Evolutionary conservation across 352 stramenopile species (phyloP).

Genomic region (Phytophthora europaea): DNA sequence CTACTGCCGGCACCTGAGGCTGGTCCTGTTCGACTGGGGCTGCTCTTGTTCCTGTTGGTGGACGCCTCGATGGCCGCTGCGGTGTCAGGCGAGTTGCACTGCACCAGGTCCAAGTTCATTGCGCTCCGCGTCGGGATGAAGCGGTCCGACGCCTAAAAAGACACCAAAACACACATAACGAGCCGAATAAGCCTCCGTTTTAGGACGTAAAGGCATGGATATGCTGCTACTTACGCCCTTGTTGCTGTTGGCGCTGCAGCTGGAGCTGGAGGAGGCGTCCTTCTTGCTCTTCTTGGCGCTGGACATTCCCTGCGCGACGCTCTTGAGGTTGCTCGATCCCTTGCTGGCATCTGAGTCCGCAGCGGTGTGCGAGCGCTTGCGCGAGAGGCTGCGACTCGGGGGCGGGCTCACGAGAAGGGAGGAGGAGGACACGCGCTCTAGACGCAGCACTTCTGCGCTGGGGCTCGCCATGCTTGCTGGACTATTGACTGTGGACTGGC

Average conservation of each 20-base stretch:
- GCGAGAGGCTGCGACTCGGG: constrained; percentile 21
- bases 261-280: constrained; percentile 17
- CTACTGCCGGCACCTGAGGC: constrained; percentile 9
- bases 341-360: constrained; percentile 35
- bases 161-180: constrained; percentile 15
- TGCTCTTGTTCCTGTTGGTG: constrained; percentile 37
- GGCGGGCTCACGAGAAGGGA: constrained; percentile 25
- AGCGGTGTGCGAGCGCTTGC: constrained; percentile 40
- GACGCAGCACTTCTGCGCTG: constrained; percentile 21
- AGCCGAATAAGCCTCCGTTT: constrained; percentile 18
- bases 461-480: constrained; percentile 34
- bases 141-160: constrained; percentile 62
- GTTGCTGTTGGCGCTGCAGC: constrained; percentile 19
- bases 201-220: background rate
- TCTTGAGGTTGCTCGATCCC: constrained; percentile 27
- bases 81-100: constrained; percentile 74
- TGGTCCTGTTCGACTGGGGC: constrained; percentile 24
- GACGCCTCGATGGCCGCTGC: constrained; percentile 54
- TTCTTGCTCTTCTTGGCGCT: constrained; percentile 53
- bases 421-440: constrained; percentile 11
- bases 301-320: constrained; percentile 8
- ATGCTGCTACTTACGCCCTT: constrained; percentile 38
- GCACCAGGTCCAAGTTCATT: constrained; percentile 87
- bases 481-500: constrained; percentile 20
- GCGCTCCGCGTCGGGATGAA: constrained; percentile 90